Evolutionary conservation across 176 grass and related monocot genomes (phyloP), one percentile per base, ranked within the genome.

Genomic region (Eremochloa ophiuroides): DNA sequence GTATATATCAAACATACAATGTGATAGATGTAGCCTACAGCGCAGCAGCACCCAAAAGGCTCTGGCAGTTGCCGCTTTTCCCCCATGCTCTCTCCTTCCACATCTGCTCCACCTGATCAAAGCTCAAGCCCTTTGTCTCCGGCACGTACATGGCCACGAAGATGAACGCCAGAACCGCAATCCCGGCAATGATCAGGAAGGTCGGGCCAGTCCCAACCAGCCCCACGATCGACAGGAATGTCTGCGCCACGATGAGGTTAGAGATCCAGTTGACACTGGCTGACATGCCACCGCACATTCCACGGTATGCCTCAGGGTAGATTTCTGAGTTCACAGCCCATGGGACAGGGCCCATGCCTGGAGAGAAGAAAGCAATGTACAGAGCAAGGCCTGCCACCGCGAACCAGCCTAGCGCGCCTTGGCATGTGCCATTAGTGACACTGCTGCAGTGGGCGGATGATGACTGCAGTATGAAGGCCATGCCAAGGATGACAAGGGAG

Each of bases 281-380:
- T 2, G 95, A 98, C 95, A 98, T 98, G 81, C 95, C 95, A 0
- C 95, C 92, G 1, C 95, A 94, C 53, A 88, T 69, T 8, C 96
- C 93, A 15, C 96, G 90, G 79, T 98, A 98, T 1, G 84, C 86
- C 88, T 95, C 90, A 0, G 90, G 96, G 62, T 98, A 98, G 37
- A 98, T 95, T 74, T 98, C 96, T 0, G 92, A 95, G 84, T 98
- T 98, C 53, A 98, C 96, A 0, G 93, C 90, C 96, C 96, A 98
- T 3, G 96, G 96, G 18, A 98, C 96, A 0, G 93, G 90, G 8
- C 93, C 96, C 96, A 98, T 98, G 70, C 95, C 95, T 12, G 95
- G 95, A 17, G 95, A 84, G 59, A 98, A 98, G 77, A 37, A 69
- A 14, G 86, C 71, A 20, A 98, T 98, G 66, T 98, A 98, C 34